Percentiles rank a stretch among this genome's conserved stretches.
Evolutionary conservation across 306 rosid species (phyloP).

Genomic region (Cajanus cajan): DNA sequence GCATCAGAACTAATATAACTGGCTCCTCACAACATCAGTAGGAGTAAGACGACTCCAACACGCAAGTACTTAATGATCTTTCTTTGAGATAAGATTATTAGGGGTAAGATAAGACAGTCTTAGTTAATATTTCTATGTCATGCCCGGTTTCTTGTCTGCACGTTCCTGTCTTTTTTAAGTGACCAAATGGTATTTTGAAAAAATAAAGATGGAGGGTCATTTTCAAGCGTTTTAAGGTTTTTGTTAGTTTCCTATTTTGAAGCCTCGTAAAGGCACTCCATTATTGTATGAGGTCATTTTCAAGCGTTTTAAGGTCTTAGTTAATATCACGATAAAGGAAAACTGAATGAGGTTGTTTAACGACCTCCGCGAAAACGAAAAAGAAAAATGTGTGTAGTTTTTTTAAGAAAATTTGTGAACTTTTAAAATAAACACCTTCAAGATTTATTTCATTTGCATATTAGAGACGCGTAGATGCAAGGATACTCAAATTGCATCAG

Average conservation of each 20-base stretch:
- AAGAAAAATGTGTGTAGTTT: background rate
- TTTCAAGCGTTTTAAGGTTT: slow-evolving; percentile 4
- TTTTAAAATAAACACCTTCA: background rate
- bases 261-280: background rate
- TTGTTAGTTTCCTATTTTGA: background rate
- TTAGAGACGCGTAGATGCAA: background rate
- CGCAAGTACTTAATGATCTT: slow-evolving; percentile 16
- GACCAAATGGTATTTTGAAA: background rate
- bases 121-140: slow-evolving; percentile 13
- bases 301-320: no score
- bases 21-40: slow-evolving; percentile 27
- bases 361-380: background rate
- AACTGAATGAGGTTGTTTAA: background rate
- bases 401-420: background rate
- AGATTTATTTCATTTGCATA: background rate
- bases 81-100: background rate
- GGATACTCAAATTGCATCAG: background rate
- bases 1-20: slow-evolving; percentile 37
- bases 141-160: background rate
- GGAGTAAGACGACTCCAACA: slow-evolving; percentile 6
- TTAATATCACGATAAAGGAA: background rate
- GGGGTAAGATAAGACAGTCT: slow-evolving; percentile 8
- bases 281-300: no score
- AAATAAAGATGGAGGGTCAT: slow-evolving; percentile 9
- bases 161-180: background rate